Base-by-base conservation (phyloP, 345 rosid species). In the Gossypium mustelinum region DNA sequence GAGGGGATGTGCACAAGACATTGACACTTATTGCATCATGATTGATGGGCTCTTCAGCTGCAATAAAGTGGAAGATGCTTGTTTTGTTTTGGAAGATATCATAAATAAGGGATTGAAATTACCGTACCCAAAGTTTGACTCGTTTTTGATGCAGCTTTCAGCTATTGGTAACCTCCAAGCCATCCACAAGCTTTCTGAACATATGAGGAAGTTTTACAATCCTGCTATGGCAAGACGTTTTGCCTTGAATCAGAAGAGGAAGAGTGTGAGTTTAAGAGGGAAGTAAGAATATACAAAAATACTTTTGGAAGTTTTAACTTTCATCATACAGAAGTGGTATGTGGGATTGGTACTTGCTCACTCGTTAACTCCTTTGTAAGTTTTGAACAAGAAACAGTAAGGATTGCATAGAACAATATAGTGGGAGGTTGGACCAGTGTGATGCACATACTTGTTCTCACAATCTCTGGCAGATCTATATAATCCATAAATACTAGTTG, bases 201-300 rank as follows among this genome's bases (percentile, higher is more conserved):
- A 89, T 79, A 90, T 88, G 98, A 91, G 89, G 75, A 90, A 69
- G 83, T 93, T 84, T 75, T 91, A 89, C 27, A 90, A 93, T 82
- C 93, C 90, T 85, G 78, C 92, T 50, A 89, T 95, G 91, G 91
- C 97, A 11, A 91, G 94, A 75, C 90, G 98, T 45, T 83, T 80
- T 79, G 90, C 93, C 12, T 79, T 88, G 29, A 85, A 86, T 58
- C 85, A 95, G 84, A 95, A 91, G 85, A 77, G 97, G 59, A 84
- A 82, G 63, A 90, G 93, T 77, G 77, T 83, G 70, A 87, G 82
- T 50, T 81, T 87, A 79, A 86, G 94, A 83, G 88, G 87, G 80
- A 92, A 85, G 85, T 84, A 72, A 77, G 55, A 74, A 76, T 17
- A 18, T 17, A 50, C 16, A 7, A 55, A 24, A 41, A 22, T 3